A percentile compares a stretch with the other conserved stretches of the same genome.
These are phyloP conservation scores for Fonsecaea nubica DNA, from an alignment of 2,329 filamentous ascomycete species.

Conservation along the genomic window DNA sequence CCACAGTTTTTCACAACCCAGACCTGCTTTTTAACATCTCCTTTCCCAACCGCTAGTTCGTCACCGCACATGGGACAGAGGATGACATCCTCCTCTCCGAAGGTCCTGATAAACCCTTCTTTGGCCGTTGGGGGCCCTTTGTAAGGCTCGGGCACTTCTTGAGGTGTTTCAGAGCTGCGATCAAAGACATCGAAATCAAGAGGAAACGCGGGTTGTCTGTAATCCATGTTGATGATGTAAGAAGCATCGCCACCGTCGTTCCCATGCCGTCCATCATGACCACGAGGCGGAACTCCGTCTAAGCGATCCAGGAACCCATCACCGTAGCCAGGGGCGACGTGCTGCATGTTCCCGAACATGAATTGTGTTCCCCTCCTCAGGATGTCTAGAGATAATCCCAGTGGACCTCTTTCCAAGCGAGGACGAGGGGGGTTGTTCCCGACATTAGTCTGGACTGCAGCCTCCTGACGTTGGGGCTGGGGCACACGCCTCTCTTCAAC, in stretches of 20 bases:
- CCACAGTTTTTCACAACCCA: constrained; percentile 92
- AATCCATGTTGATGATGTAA: constrained; percentile 46
- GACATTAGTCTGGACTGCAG: constrained; percentile 5
- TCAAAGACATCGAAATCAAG: constrained; percentile 36
- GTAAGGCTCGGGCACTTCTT: constrained; percentile 50
- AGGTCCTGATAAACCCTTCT: constrained; percentile 81
- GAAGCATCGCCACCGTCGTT: constrained; percentile 37
- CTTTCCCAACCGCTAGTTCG: constrained; percentile 77
- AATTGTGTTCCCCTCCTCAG: constrained; percentile 30
- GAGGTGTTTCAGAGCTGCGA: constrained; percentile 37
- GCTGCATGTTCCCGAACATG: constrained; percentile 27
- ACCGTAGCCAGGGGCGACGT: constrained; percentile 16
- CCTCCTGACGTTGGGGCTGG: constrained; percentile 16
- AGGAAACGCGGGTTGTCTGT: constrained; percentile 53
- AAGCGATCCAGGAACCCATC: constrained; percentile 24
- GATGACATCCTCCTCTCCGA: constrained; percentile 72
- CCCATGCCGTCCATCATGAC: constrained; percentile 11
- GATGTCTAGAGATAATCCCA: constrained; percentile 25
- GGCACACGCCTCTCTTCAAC: constrained; percentile 40
- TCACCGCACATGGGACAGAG: constrained; percentile 86
- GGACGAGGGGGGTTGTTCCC: background rate
- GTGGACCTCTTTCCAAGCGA: constrained; percentile 34
- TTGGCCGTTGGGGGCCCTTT: constrained; percentile 69
- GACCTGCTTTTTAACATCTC: constrained; percentile 76
- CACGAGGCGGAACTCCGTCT: constrained; percentile 40